phyloP scores from a whole-genome alignment of 2,329 filamentous ascomycete genomes.

The Pleurostoma richardsiae region DNA sequence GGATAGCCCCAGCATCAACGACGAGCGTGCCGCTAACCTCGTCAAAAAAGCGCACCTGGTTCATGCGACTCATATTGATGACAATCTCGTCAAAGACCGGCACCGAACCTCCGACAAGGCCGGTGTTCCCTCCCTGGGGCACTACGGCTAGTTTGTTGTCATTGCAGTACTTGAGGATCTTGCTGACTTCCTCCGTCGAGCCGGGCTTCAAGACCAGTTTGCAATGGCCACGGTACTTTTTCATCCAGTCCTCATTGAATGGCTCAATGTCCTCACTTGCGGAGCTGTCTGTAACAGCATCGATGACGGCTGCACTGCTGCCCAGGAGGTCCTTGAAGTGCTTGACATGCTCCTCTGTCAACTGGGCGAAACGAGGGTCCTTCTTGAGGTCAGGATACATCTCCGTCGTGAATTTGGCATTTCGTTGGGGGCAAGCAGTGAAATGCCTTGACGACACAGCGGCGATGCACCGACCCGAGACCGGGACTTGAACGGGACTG shows the following conservation, averaged over 20 bases:
- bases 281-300: constrained; percentile 70
- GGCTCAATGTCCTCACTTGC: constrained; percentile 75
- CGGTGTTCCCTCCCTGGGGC: constrained; percentile 95
- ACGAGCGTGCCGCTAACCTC: constrained; percentile 88
- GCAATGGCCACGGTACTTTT: constrained; percentile 91
- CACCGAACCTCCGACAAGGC: constrained; percentile 89
- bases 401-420: constrained; percentile 71
- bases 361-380: constrained; percentile 66
- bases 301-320: constrained; percentile 72
- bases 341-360: constrained; percentile 75
- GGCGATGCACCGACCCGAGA: constrained; percentile 16
- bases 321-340: constrained; percentile 81
- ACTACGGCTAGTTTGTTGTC: constrained; percentile 88
- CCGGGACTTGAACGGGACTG: not conserved
- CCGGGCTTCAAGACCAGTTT: constrained; percentile 82
- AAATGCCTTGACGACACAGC: constrained; percentile 18
- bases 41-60: constrained; percentile 85
- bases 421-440: constrained; percentile 12
- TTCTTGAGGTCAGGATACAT: constrained; percentile 80
- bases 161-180: constrained; percentile 92
- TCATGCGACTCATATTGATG: constrained; percentile 86
- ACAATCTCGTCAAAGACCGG: constrained; percentile 99
- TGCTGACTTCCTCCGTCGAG: constrained; percentile 82
- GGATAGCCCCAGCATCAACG: constrained; percentile 83
- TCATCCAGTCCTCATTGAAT: constrained; percentile 99